These are phyloP conservation scores for Aspergillus leporis DNA, from an alignment of 495 filamentous ascomycete genomes.

Conservation along the genomic window DNA sequence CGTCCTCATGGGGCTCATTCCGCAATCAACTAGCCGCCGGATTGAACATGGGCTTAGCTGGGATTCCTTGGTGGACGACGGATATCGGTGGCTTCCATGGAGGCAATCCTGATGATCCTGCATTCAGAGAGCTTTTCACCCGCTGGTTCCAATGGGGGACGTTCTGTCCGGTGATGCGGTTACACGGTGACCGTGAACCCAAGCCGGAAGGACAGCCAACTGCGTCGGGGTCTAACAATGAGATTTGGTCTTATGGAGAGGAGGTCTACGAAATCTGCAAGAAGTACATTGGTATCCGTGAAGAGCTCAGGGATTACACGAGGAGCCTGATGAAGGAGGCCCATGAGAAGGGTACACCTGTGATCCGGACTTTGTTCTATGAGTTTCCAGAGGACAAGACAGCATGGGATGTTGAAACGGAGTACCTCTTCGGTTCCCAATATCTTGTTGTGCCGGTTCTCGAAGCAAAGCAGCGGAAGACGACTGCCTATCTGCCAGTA, in stretches of 20 bases:
- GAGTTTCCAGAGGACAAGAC: slow-evolving; percentile 52
- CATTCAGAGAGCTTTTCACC: slow-evolving; percentile 57
- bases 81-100: slow-evolving; percentile 64
- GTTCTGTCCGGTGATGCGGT: slow-evolving; percentile 60
- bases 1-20: slow-evolving; percentile 54
- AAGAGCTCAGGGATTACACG: slow-evolving; percentile 53
- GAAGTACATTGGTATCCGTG: slow-evolving; percentile 54
- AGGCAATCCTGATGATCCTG: slow-evolving; percentile 51
- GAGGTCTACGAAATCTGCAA: slow-evolving; percentile 56
- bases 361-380: slow-evolving; percentile 58
- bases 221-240: slow-evolving; percentile 50
- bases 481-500: slow-evolving; percentile 47
- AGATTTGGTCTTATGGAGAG: slow-evolving; percentile 60
- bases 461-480: slow-evolving; percentile 38
- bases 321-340: slow-evolving; percentile 53
- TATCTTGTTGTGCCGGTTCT: slow-evolving; percentile 56
- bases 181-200: slow-evolving; percentile 61
- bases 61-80: slow-evolving; percentile 61
- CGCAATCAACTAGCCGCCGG: slow-evolving; percentile 57
- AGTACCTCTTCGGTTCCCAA: slow-evolving; percentile 56
- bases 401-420: slow-evolving; percentile 51
- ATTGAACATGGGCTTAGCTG: slow-evolving; percentile 57
- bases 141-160: slow-evolving; percentile 64
- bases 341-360: slow-evolving; percentile 52
- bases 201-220: slow-evolving; percentile 39